Conservation (phyloP, 345 rosid species). For the Lumnitzera racemosa region DNA sequence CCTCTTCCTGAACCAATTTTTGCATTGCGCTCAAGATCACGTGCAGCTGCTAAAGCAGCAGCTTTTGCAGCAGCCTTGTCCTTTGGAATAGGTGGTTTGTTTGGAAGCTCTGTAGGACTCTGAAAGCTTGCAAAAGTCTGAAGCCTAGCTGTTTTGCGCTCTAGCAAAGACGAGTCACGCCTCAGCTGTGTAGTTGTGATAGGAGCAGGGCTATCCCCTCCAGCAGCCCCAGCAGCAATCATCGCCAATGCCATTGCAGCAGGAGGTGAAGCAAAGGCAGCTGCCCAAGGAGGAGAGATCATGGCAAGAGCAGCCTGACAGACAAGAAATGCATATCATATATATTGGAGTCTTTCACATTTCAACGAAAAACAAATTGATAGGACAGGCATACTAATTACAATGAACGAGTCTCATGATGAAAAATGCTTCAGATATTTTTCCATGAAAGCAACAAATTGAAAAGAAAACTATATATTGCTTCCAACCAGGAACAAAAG, state of each 20-base stretch:
- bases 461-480: too few relatives aligned
- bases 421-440: too few relatives aligned
- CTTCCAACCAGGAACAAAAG: too few relatives aligned
- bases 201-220: slow-evolving; percentile 72
- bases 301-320: slow-evolving; percentile 89
- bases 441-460: too few relatives aligned
- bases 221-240: slow-evolving; percentile 99
- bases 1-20: slow-evolving; percentile 99
- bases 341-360: neutral
- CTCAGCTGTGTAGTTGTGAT: slow-evolving; percentile 50
- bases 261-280: slow-evolving; percentile 99
- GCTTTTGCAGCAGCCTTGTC: slow-evolving; percentile 99
- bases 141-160: slow-evolving; percentile 65
- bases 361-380: too few relatives aligned
- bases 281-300: slow-evolving; percentile 96
- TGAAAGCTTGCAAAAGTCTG: slow-evolving; percentile 94
- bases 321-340: neutral
- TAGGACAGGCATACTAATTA: too few relatives aligned
- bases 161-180: slow-evolving; percentile 82
- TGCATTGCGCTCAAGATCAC: slow-evolving; percentile 95
- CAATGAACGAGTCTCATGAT: too few relatives aligned
- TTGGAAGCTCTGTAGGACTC: slow-evolving; percentile 54
- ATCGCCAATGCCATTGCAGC: slow-evolving; percentile 99
- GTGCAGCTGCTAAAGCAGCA: slow-evolving; percentile 97
- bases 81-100: slow-evolving; percentile 64